Evolutionary conservation across 768 basidiomycete genomes (phyloP), one percentile per base, ranked within the genome.

Genomic region (Podaxis sp.): DNA sequence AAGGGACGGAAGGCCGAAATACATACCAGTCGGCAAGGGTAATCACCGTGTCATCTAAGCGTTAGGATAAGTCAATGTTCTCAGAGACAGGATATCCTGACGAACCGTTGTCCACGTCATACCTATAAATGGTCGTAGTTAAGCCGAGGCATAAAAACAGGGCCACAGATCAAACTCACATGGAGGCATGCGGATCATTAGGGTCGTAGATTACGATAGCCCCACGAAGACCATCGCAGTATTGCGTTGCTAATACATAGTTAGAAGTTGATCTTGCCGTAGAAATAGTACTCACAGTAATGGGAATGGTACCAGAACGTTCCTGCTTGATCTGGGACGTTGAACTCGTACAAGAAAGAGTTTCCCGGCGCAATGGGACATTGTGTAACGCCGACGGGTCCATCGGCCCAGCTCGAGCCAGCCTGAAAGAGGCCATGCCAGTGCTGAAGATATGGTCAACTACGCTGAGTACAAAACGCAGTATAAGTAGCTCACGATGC

Each of bases 181-280:
- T 59, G 29, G n/a, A 38, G 54, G 62, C 65, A 43, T 78, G 72
- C 12, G 79, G 79, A 61, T 81, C 79, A 22, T 58, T 13, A 8
- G 64, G 68, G 43, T 83, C 81, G 40, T 82, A 81, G 13, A 85
- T 71, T 6, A 85, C 75, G 38, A 84, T 40, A 2, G 79, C 73
- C 0, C 83, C 84, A 47, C 84, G 70, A 25, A 85, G 73, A 0
- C 84, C 84, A 58, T 86, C 84, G 55, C 85, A 86, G 61, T 85
- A 85, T 70, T 85, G 84, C 0, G 78, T 77, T 4, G 75, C 76
- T 72, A 66, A 67, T 33, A 11, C 3, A 19, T 19, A 55, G n/a
- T 71, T 66, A 66, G 46, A 40, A 38, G 69, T 24, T 50, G 72
- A 15, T 70, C 71, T 7, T 70, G 70, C 27, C 17, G n/a, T 25